Evolutionary conservation across 345 rosid genomes (phyloP).

Genomic region (Eucalyptus curtisii): DNA sequence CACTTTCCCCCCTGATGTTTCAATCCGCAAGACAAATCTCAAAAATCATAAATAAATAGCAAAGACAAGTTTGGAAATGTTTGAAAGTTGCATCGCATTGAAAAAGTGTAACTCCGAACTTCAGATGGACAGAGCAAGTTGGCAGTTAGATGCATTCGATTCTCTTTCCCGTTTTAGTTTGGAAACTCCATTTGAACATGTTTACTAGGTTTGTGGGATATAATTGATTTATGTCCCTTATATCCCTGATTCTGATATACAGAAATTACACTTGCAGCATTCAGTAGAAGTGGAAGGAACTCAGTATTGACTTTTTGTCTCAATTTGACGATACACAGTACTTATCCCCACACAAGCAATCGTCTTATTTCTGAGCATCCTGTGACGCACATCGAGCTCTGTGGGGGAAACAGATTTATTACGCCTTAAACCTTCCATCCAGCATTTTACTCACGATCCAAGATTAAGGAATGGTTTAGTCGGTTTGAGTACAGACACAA

Average conservation of each 20-base stretch:
- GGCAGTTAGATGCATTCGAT: background rate
- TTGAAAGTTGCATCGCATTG: background rate
- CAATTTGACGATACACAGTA: background rate
- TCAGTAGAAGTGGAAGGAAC: background rate
- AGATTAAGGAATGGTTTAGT: background rate
- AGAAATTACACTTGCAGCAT: background rate
- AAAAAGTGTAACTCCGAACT: background rate
- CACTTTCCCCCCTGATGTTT: background rate
- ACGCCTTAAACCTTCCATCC: background rate
- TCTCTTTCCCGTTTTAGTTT: background rate
- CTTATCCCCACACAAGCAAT: background rate
- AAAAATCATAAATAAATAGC: too few relatives aligned
- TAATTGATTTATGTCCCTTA: background rate
- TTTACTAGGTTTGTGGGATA: background rate
- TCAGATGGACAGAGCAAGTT: background rate
- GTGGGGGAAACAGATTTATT: background rate
- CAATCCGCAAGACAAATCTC: background rate
- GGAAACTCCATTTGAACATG: background rate
- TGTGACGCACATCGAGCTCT: background rate
- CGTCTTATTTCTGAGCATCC: background rate
- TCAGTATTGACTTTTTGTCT: accelerated
- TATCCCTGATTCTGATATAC: too few relatives aligned
- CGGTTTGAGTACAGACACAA: background rate
- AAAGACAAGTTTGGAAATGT: background rate
- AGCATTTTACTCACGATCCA: background rate